Base-by-base conservation (phyloP, 805 yeast genomes). In the Saccharomyces paradoxus region DNA sequence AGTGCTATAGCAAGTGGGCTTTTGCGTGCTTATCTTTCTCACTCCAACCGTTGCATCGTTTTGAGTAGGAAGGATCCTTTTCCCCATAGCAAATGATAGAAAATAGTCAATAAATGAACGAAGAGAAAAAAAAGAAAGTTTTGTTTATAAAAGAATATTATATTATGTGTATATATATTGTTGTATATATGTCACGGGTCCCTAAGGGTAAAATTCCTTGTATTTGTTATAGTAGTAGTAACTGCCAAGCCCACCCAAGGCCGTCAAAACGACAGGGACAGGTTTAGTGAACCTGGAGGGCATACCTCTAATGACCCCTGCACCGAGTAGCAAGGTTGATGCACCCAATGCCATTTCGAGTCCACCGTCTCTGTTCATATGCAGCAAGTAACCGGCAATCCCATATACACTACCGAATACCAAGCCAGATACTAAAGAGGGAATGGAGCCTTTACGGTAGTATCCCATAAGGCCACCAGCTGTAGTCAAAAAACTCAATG, bases 11-110 rank as follows among this genome's bases (percentile, higher is more conserved):
- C 76, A 51, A 71, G 72, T 51, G 85, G 85, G 8, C 72, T 68
- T 54, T 72, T 89, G 49, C 89, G 86, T 68, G 97, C 96, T 0
- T 90, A 90, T 67, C 68, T 90, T 14, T 86, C 96, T 4, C 94
- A 89, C 64, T 78, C 83, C 2, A 83, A 87, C 63, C 74, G 81
- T 46, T 86, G 87, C 51, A 73, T 88, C 21, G 96, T 90, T 9
- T 69, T 89, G 53, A 84, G 94, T 66, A 88, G 86, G 67, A 79
- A 75, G 17, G 81, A 81, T 27, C 84, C 96, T 2, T 89, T 89
- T 66, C 95, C 94, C 1, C 37, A 29, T 17, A 22, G 24, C 17
- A 37, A n/a, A 17, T 17, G 44, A 37, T 37, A 9, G 8, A 14
- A 31, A 31, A 31, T 31, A 13, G 17, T 31, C n/a, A 31, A 13